phyloP scores from a whole-genome alignment of 176 grass and related monocot species.

The Eremochloa ophiuroides region DNA sequence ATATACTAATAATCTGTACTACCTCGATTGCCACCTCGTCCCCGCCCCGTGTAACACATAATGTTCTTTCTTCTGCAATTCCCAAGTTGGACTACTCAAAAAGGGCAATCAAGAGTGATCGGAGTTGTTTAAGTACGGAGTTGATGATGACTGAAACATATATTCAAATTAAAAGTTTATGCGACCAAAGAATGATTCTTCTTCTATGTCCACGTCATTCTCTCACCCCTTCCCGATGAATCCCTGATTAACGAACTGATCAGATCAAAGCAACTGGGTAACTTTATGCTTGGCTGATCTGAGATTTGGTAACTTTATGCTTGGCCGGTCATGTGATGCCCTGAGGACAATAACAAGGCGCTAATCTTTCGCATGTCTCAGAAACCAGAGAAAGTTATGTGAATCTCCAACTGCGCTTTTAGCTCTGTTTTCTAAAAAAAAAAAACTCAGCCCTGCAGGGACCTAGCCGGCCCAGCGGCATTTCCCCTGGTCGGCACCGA shows the following conservation, averaged over 20 bases:
- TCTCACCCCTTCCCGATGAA: background rate
- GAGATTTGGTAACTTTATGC: background rate
- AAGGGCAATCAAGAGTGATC: background rate
- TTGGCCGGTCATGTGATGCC: background rate
- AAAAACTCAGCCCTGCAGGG: no score
- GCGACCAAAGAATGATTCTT: constrained; percentile 13
- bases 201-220: background rate
- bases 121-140: background rate
- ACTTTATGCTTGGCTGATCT: constrained; percentile 1
- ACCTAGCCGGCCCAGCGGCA: no score
- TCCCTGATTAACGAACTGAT: background rate
- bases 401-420: no score
- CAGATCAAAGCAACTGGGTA: background rate
- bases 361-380: no score
- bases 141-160: background rate
- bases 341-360: constrained; percentile 11
- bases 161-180: background rate
- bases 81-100: background rate
- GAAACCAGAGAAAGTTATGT: no score
- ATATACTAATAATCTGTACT: background rate
- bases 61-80: background rate
- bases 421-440: no score
- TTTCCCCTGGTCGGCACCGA: no score
- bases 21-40: background rate
- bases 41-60: background rate